Conservation (phyloP, 1,284 basidiomycete genomes). For the Volvariella volvacea region DNA sequence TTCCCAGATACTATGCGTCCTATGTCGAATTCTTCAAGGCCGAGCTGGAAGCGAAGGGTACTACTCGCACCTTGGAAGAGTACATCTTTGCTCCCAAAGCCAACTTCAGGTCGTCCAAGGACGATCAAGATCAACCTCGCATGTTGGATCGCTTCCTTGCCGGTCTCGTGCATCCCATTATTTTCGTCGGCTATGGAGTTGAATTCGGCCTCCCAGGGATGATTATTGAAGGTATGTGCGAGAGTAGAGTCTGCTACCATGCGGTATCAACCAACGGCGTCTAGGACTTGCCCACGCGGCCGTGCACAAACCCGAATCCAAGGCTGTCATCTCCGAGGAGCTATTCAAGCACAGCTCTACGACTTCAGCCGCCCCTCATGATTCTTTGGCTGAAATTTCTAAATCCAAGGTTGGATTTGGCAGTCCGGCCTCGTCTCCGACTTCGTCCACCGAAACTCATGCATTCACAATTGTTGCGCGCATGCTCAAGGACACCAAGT, state of each 20-base stretch:
- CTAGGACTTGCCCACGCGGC: conserved; percentile 29
- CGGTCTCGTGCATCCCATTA: conserved; percentile 53
- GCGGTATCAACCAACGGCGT: conserved; percentile 5
- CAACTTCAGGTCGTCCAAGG: conserved; percentile 27
- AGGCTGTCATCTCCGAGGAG: neutral
- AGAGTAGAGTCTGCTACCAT: no score
- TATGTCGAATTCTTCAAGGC: conserved; percentile 45
- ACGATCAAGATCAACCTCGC: conserved; percentile 30
- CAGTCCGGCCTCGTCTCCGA: neutral
- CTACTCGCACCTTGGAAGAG: conserved; percentile 33
- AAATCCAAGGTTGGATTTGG: no score
- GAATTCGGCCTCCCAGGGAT: conserved; percentile 54
- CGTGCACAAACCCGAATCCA: conserved; percentile 19
- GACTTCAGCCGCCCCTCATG: no score
- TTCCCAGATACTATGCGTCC: conserved; percentile 41
- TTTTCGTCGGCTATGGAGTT: conserved; percentile 49
- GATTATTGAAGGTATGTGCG: conserved; percentile 43
- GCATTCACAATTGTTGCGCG: conserved; percentile 36
- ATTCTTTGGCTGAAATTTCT: no score
- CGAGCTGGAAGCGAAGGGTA: conserved; percentile 30
- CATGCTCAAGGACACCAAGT: conserved; percentile 28
- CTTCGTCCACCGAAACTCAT: conserved; percentile 17
- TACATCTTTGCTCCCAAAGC: conserved; percentile 43
- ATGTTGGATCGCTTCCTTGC: conserved; percentile 53
- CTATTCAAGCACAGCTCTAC: conserved; percentile 1